Evolutionary conservation across 2,329 filamentous ascomycete species (phyloP).

Genomic region (Pseudogymnoascus sp.): DNA sequence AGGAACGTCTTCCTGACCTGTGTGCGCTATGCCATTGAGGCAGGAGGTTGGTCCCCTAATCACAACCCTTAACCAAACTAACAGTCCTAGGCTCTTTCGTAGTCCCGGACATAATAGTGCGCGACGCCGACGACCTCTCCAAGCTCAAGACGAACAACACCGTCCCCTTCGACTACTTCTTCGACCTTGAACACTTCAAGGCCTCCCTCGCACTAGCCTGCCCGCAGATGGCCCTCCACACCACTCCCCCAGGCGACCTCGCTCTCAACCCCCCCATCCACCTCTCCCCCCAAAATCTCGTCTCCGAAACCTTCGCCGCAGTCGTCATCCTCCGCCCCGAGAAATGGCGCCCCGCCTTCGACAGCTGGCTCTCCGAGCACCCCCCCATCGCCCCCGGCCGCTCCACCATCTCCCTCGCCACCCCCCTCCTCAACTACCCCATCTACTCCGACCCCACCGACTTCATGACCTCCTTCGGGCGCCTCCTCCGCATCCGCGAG

Average conservation of each 20-base stretch:
- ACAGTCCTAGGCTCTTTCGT: conserved; percentile 23
- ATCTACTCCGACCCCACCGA: conserved; percentile 24
- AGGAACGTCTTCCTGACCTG: conserved; percentile 40
- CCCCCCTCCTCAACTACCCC: conserved; percentile 26
- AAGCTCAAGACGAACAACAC: conserved; percentile 9
- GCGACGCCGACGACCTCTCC: conserved; percentile 10
- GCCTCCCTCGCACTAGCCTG: background rate
- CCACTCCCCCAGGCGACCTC: conserved; percentile 14
- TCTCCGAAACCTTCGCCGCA: conserved; percentile 20
- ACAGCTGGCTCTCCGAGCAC: conserved; percentile 19
- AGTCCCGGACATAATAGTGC: conserved; percentile 25
- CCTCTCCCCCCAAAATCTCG: conserved; percentile 5
- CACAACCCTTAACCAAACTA: conserved; percentile 14
- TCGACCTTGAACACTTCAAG: conserved; percentile 21
- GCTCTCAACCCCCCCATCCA: conserved; percentile 10
- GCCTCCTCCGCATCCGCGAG: conserved; percentile 28
- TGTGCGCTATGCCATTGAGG: conserved; percentile 39
- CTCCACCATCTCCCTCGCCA: conserved; percentile 19
- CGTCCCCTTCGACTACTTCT: conserved; percentile 19
- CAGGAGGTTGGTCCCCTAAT: conserved; percentile 33
- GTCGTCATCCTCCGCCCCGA: conserved; percentile 24
- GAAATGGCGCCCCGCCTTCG: conserved; percentile 21
- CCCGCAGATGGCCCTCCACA: conserved; percentile 9
- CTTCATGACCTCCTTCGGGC: conserved; percentile 33
- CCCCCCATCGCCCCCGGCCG: conserved; percentile 14